Base-by-base conservation (phyloP, 2,329 filamentous ascomycete species). In the Penicillium griseofulvum region DNA sequence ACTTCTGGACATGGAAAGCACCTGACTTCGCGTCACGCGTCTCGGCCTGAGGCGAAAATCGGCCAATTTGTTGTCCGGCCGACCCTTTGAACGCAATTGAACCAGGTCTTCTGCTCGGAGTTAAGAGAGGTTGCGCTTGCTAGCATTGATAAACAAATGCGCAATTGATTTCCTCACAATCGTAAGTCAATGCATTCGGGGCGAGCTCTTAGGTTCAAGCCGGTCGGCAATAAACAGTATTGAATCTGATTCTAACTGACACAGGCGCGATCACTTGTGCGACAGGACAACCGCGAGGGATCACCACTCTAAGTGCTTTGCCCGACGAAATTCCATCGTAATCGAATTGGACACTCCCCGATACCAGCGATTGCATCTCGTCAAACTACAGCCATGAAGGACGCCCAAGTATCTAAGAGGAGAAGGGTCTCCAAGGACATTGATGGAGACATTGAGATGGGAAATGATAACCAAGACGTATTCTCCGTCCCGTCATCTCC, bases 401-500 rank as follows among this genome's bases (percentile, higher is more conserved):
- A 73, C 34, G 59, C 68, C n/a, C 69, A 69, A 31, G 64, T 70
- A 19, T 60, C 64, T 24, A 75, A 75, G 57, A 65, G 72, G 49
- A 71, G 73, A 55, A 70, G 69, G 50, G 67, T 74, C 33, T 73
- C 68, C 44, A 64, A 63, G 9, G 70, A 72, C 37, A 57, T 57
- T 37, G 70, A 71, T 44, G 70, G 69, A 33, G 71, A 73, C 44
- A 55, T 61, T n/a, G 55, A 58, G 29, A 71, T 71, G 69, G 58
- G 58, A 42, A 63, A 62, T 14, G 50, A 56, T 14, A 33, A 49
- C n/a, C 53, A 60, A 24, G 61, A 62, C 11, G 43, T 49, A 9
- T 54, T 50, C 14, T 61, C 65, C 1, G 39, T 41, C 3, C 54
- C 59, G 5, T 53, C 53, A 6, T 63, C 63, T 26, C 63, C 62